Conservation (phyloP, 345 rosid species). For the Microcos paniculata region DNA sequence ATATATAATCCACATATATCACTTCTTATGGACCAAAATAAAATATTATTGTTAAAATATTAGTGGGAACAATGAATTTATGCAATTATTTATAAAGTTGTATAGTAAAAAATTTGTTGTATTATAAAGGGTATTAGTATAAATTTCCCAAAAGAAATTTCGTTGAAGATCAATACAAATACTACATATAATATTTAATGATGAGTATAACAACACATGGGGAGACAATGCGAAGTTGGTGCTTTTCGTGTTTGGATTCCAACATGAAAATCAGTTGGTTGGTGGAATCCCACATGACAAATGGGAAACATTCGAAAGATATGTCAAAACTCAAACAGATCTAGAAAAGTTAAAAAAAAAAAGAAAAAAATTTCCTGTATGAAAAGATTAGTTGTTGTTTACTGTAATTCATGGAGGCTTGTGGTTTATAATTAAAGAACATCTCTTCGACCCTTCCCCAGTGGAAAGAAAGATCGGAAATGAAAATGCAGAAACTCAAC, state of each 20-base stretch:
- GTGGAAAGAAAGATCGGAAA: neutral
- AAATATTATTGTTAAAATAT: neutral
- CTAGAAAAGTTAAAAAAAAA: neutral
- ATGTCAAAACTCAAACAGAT: neutral
- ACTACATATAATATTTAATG: neutral
- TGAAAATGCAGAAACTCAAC: neutral
- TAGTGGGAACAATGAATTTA: slow-evolving; percentile 1
- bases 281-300: slow-evolving; percentile 32
- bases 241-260: slow-evolving; percentile 39
- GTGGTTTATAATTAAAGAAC: neutral
- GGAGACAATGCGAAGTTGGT: slow-evolving; percentile 27
- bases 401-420: neutral
- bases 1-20: neutral
- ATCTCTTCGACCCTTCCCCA: neutral
- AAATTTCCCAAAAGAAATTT: neutral
- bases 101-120: neutral
- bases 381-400: neutral
- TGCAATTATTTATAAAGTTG: neutral
- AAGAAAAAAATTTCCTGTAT: neutral
- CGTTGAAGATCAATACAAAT: neutral
- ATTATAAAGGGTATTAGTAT: neutral
- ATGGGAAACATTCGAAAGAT: slow-evolving; percentile 22
- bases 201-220: neutral
- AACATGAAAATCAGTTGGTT: slow-evolving; percentile 17
- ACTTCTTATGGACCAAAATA: neutral